Base-by-base conservation (phyloP, 371 early-diverging fungal genomes). In the Basidiobolus meristosporus region DNA sequence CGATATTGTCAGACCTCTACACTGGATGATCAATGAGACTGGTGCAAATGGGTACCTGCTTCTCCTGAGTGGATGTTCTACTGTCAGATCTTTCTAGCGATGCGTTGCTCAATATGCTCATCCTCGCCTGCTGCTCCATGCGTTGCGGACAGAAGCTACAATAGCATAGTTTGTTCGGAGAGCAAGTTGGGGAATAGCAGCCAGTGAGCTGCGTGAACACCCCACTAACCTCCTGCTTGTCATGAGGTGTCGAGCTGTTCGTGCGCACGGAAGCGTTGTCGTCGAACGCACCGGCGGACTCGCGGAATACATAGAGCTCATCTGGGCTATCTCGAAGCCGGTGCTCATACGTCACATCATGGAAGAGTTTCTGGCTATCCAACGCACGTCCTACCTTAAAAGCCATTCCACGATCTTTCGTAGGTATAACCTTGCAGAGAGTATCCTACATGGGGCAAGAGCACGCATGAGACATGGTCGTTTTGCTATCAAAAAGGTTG, bases 111-210 rank as follows among this genome's bases (percentile, higher is more conserved):
- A 26, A 15, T 10, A 31, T 7, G 0, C 1, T 22, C 32, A 30
- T 15, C 12, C 15, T 19, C 29, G 36, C 44, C 9, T 44, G 52
- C 54, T 71, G 70, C 45, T 75, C 77, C 22, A 77, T 41, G n/a
- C 81, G 56, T 10, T 80, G 56, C 5, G 90, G 88, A 47, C 90
- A 90, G 1, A 75, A 61, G 10, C 76, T 68, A 40, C 82, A 78
- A 63, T 90, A 90, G 54, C 90, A 90, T 3, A 79, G 52, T 28
- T 53, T 68, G 17, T 76, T 78, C n/a, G 63, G 53, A 1, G 82
- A 62, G 52, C 93, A 92, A 0, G 89, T 90, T 0, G 90, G 85
- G 17, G 88, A 77, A 54, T 90, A 92, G 53, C 93, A 92, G 34
- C 78, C 77, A 0, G 90, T 77, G 42, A 90, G 56, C 10, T 79